Percentiles rank a stretch among this genome's conserved stretches.
Conservation (phyloP, 1,284 basidiomycete species). For the Golubevia pallescens region DNA sequence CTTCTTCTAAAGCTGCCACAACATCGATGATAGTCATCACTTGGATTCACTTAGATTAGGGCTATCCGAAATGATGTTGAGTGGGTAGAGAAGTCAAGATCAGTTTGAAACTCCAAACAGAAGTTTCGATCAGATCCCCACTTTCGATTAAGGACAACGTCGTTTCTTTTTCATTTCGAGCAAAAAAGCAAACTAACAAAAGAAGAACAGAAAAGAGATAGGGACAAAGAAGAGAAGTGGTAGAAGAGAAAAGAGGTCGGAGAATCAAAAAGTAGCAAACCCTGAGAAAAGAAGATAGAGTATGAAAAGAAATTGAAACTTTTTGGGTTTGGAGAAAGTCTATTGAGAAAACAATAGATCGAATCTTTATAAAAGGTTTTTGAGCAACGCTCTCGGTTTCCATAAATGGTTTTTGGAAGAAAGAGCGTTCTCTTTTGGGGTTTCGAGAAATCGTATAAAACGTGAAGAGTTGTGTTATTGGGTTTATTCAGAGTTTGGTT, state of each 20-base stretch:
- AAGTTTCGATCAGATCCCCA: too few species aligned
- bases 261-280: neutral
- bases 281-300: conserved; percentile 9
- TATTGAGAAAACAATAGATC: conserved; percentile 9
- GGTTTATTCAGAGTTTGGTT: too few species aligned
- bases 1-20: conserved; percentile 12
- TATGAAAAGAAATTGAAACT: conserved; percentile 6
- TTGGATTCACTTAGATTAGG: too few species aligned
- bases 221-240: conserved; percentile 13
- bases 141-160: too few species aligned
- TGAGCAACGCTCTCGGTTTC: conserved; percentile 1
- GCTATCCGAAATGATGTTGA: too few species aligned
- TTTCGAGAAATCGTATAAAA: neutral
- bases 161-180: neutral
- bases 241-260: conserved; percentile 15
- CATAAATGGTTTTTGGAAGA: conserved; percentile 11
- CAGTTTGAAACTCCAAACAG: too few species aligned
- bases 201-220: neutral
- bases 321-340: conserved; percentile 1
- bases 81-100: too few species aligned
- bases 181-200: too few species aligned
- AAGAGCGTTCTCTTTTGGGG: neutral
- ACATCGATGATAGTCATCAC: conserved; percentile 17
- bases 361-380: conserved; percentile 9
- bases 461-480: too few species aligned